Conservation (phyloP, 169 alveolate genomes). For the Babesia sp. region DNA sequence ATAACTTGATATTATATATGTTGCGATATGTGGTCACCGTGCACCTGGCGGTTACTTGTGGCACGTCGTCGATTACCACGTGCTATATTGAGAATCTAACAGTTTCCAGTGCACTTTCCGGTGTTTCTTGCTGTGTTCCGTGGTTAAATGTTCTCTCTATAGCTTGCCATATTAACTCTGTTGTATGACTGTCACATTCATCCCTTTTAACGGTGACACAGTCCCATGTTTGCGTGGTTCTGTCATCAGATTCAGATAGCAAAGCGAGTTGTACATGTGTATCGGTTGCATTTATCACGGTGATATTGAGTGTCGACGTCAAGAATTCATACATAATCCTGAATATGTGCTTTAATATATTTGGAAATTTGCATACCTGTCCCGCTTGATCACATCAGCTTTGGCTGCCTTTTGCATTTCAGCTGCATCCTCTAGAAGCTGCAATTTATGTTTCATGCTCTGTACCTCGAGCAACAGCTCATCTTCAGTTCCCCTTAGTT, state of each 20-base stretch:
- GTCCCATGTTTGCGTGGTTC: slow-evolving; percentile 30
- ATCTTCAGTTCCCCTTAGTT: not conserved
- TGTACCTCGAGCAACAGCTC: not conserved
- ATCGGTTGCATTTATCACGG: slow-evolving; percentile 34
- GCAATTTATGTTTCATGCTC: not conserved
- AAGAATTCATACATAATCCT: slow-evolving; percentile 54
- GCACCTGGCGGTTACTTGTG: too few species aligned
- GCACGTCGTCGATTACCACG: too few species aligned
- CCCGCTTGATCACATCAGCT: slow-evolving; percentile 8
- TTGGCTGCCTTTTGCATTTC: not conserved
- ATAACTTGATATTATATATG: too few species aligned
- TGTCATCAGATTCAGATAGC: slow-evolving; percentile 47
- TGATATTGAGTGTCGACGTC: slow-evolving; percentile 32
- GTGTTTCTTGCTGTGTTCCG: not conserved
- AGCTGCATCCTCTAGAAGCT: slow-evolving; percentile 7
- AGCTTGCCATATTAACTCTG: slow-evolving; percentile 15
- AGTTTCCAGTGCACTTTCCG: not conserved
- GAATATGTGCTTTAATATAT: not conserved
- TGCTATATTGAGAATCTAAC: not conserved
- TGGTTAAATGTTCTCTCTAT: slow-evolving; percentile 22
- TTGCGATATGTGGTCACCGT: too few species aligned
- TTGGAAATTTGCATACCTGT: not conserved
- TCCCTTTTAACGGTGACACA: not conserved
- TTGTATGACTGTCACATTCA: not conserved
- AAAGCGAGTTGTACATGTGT: slow-evolving; percentile 38